These are phyloP conservation scores for Sporothrix curviconia DNA, from an alignment of 2,329 filamentous ascomycete species.

Conservation along the genomic window DNA sequence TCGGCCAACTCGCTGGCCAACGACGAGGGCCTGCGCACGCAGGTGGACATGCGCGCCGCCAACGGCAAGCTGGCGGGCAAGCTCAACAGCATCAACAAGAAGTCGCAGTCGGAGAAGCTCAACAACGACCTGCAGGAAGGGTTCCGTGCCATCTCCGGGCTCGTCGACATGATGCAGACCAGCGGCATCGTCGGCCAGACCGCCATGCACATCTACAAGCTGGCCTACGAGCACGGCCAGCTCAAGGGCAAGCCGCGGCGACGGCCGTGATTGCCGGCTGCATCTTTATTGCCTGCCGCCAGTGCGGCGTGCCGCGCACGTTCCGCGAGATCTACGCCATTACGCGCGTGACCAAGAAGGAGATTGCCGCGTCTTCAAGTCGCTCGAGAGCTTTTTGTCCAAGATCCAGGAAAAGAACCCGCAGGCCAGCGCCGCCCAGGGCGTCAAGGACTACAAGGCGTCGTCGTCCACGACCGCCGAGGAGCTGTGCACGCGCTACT, in stretches of 20 bases:
- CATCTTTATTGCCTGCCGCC: constrained; percentile 95
- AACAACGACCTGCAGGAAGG: constrained; percentile 52
- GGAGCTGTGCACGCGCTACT: constrained; percentile 84
- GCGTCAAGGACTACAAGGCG: constrained; percentile 62
- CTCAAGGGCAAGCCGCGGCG: constrained; percentile 94
- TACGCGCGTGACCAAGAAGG: constrained; percentile 93
- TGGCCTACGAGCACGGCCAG: constrained; percentile 83
- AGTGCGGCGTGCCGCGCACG: constrained; percentile 77
- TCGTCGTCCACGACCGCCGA: constrained; percentile 73
- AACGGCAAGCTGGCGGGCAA: constrained; percentile 23
- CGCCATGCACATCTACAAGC: constrained; percentile 92
- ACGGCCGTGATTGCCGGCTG: constrained; percentile 91
- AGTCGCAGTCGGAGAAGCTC: constrained; percentile 24
- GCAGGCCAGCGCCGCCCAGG: constrained; percentile 37
- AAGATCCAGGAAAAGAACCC: constrained; percentile 59
- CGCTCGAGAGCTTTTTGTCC: constrained; percentile 79
- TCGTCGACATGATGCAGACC: constrained; percentile 80
- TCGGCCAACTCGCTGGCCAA: constrained; percentile 68
- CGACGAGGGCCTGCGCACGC: constrained; percentile 22
- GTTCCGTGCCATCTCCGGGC: constrained; percentile 80
- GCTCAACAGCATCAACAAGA: constrained; percentile 25
- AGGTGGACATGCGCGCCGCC: constrained; percentile 22
- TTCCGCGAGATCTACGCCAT: constrained; percentile 92
- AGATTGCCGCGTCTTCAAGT: constrained; percentile 93
- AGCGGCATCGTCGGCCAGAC: constrained; percentile 76